Percentiles rank a stretch among this genome's conserved stretches.
These are phyloP conservation scores for Lentinula detonsa DNA, from an alignment of 768 basidiomycete species.

Conservation along the genomic window DNA sequence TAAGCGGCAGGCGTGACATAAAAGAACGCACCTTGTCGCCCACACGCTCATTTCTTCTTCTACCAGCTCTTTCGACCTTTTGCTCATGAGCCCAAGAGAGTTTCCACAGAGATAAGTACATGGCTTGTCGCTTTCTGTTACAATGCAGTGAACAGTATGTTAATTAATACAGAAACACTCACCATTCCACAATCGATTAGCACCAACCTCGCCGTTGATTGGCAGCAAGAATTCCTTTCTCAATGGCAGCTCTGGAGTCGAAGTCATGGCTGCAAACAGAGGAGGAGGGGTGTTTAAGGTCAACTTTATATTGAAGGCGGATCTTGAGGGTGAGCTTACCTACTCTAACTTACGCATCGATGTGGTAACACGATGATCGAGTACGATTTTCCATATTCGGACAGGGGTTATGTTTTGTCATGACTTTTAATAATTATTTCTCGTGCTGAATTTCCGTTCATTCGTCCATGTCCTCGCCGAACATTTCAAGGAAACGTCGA, in stretches of 20 bases:
- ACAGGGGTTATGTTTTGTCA: slow-evolving; percentile 2
- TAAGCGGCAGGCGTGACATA: slow-evolving; percentile 9
- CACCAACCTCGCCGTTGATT: slow-evolving; percentile 43
- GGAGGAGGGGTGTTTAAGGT: background rate
- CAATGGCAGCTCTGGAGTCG: slow-evolving; percentile 26
- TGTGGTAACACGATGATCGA: background rate
- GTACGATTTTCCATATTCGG: background rate
- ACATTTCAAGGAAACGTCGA: slow-evolving; percentile 23
- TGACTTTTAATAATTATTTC: background rate
- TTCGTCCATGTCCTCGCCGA: background rate
- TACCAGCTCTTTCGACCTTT: slow-evolving; percentile 63
- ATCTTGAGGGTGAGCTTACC: background rate
- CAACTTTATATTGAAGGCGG: background rate
- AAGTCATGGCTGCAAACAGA: slow-evolving; percentile 11
- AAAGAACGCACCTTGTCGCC: slow-evolving; percentile 53
- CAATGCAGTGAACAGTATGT: background rate
- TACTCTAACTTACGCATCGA: background rate
- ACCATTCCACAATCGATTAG: slow-evolving; percentile 25
- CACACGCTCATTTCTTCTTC: slow-evolving; percentile 83
- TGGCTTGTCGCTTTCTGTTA: slow-evolving; percentile 39
- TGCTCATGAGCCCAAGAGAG: slow-evolving; percentile 82
- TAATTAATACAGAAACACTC: slow-evolving; percentile 19
- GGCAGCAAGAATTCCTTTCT: slow-evolving; percentile 54
- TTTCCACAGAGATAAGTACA: slow-evolving; percentile 94
- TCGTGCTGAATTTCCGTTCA: background rate